Evolutionary conservation across 192 early-diverging fungal genomes (phyloP).

Genomic region (Linnemannia exigua): DNA sequence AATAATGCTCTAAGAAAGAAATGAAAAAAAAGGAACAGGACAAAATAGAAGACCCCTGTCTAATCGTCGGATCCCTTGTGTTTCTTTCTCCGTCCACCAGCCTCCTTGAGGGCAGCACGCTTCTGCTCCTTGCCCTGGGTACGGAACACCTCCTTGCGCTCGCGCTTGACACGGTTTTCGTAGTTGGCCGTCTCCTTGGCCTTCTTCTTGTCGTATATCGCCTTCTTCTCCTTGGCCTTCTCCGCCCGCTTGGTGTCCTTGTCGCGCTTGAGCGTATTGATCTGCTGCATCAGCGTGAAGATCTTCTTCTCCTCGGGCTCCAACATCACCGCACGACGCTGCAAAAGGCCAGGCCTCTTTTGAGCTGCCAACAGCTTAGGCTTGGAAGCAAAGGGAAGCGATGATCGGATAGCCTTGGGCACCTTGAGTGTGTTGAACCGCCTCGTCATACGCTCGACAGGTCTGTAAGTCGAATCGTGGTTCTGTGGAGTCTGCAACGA

Average conservation of each 20-base stretch:
- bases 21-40: background rate
- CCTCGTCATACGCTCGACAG: slow-evolving; percentile 80
- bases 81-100: slow-evolving; percentile 56
- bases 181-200: slow-evolving; percentile 62
- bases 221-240: slow-evolving; percentile 67
- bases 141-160: slow-evolving; percentile 77
- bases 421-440: slow-evolving; percentile 88
- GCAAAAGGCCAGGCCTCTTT: slow-evolving; percentile 64
- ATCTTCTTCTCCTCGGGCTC: slow-evolving; percentile 95
- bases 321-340: slow-evolving; percentile 87
- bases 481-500: slow-evolving; percentile 78
- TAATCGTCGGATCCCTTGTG: slow-evolving; percentile 47
- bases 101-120: slow-evolving; percentile 49
- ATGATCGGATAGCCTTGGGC: slow-evolving; percentile 83
- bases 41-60: no score
- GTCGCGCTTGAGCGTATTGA: slow-evolving; percentile 90
- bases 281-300: slow-evolving; percentile 83
- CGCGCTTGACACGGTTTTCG: slow-evolving; percentile 71
- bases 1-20: background rate
- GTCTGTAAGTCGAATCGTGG: slow-evolving; percentile 89
- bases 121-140: slow-evolving; percentile 68
- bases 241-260: slow-evolving; percentile 85
- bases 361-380: slow-evolving; percentile 77
- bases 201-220: slow-evolving; percentile 68
- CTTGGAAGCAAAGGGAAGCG: slow-evolving; percentile 91